Evolutionary conservation across 495 filamentous ascomycete species (phyloP), one percentile per base, ranked within the genome.

Genomic region (Podospora didyma): DNA sequence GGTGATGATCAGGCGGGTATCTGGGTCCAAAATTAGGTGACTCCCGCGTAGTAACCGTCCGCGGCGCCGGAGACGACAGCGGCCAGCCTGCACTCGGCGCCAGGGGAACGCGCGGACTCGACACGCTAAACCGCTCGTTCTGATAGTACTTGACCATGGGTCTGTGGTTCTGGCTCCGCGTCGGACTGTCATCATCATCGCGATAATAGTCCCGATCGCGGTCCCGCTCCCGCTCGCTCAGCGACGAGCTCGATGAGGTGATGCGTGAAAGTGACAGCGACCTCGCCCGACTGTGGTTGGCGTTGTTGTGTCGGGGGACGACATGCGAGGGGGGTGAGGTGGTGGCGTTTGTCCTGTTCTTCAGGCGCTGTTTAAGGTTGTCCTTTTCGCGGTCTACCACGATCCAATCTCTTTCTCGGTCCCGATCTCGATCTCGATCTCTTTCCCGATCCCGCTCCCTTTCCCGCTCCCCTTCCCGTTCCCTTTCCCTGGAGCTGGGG

Each of bases 131-230:
- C n/a, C 51, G 55, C 21, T 61, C 54, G 7, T 51, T 54, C 23
- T 60, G 51, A 41, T 66, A 63, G n/a, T 62, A 63, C 50, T 46
- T 49, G 24, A 45, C 37, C 24, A 14, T 34, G 31, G 21, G 37
- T 20, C 46, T 35, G n/a, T 50, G 51, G 46, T 41, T 17, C 17
- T 31, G 26, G 26, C 9, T 31, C 26, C 26, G 3, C 26, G 26
- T 31, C 26, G 26, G 26, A 9, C 26, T 31, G 26, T 4, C 9
- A 9, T 9, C 4, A 31, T 31, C 26, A 9, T 23, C 24, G 22
- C 23, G 23, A 35, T 44, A 3, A 20, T 17, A 34, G 21, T 59
- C 39, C 10, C 28, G 48, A 5, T 56, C 46, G 19, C 46, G 35
- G 35, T 46, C 31, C 17, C 50, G 39, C 12, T 51, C 37, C n/a